Evolutionary conservation across 352 stramenopile species (phyloP).

Genomic region (Lagenidium giganteum): DNA sequence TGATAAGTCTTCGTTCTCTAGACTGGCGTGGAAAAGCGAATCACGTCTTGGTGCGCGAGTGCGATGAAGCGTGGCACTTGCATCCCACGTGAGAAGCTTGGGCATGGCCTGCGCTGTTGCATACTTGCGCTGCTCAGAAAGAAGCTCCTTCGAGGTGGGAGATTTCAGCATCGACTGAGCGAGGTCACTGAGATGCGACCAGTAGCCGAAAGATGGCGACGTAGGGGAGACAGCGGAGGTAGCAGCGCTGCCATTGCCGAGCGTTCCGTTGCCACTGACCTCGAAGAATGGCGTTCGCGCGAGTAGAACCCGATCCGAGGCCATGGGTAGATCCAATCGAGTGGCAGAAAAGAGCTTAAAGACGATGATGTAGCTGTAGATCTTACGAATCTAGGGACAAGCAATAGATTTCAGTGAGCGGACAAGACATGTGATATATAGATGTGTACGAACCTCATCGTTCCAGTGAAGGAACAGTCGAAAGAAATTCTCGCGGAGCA

Average conservation of each 20-base stretch:
- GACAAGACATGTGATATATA: not conserved
- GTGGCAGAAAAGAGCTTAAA: slow-evolving; percentile 79
- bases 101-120: slow-evolving; percentile 33
- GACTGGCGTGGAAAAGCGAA: slow-evolving; percentile 65
- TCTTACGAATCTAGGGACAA: slow-evolving; percentile 63
- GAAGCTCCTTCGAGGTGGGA: not conserved
- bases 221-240: slow-evolving; percentile 2
- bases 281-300: slow-evolving; percentile 73
- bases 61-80: slow-evolving; percentile 31
- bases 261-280: slow-evolving; percentile 1
- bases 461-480: slow-evolving; percentile 86
- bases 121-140: slow-evolving; percentile 5
- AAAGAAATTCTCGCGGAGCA: slow-evolving; percentile 86
- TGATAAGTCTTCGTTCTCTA: slow-evolving; percentile 75
- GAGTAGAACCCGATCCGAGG: slow-evolving; percentile 71
- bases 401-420: not conserved
- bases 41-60: slow-evolving; percentile 15
- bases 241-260: slow-evolving; percentile 1
- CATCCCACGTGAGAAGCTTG: slow-evolving; percentile 65
- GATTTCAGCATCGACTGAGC: slow-evolving; percentile 59
- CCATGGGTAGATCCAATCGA: slow-evolving; percentile 64
- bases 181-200: slow-evolving; percentile 69
- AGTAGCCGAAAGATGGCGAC: slow-evolving; percentile 40
- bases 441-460: slow-evolving; percentile 51
- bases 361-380: slow-evolving; percentile 81